These are phyloP conservation scores for Usnea hakonensis DNA, from an alignment of 495 filamentous ascomycete species.

Conservation along the genomic window DNA sequence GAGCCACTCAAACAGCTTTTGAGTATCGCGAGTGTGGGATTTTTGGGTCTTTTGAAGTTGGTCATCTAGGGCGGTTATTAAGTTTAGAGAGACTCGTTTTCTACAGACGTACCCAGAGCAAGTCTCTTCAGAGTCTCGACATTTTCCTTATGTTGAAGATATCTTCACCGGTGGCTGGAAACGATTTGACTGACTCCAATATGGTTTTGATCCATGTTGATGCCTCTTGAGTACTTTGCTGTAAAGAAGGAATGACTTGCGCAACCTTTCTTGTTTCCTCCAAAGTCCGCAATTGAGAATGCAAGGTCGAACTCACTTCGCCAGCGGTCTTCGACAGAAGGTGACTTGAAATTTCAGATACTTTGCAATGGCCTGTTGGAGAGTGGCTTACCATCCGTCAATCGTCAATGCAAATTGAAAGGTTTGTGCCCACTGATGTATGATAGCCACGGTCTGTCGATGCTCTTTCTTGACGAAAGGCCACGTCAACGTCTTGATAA, in stretches of 20 bases:
- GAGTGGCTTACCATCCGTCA: background rate
- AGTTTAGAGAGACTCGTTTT: background rate
- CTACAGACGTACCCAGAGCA: background rate
- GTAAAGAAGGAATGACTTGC: background rate
- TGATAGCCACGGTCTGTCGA: background rate
- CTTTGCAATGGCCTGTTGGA: background rate
- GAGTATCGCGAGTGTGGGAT: background rate
- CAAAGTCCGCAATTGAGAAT: background rate
- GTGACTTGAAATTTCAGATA: background rate
- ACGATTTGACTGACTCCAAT: background rate
- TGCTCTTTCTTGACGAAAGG: slow-evolving; percentile 2
- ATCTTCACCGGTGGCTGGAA: background rate
- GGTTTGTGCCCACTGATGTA: background rate
- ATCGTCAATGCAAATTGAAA: slow-evolving; percentile 5
- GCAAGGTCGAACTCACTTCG: background rate
- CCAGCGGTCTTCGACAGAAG: background rate
- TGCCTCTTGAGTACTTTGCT: background rate
- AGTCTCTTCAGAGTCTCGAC: background rate
- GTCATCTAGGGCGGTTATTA: background rate
- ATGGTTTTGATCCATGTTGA: background rate
- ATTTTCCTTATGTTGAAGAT: background rate
- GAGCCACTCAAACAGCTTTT: slow-evolving; percentile 2
- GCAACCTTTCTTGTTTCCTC: slow-evolving; percentile 3
- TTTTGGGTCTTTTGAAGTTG: background rate
- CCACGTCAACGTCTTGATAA: background rate